These are phyloP conservation scores for Podospora pseudoanserina DNA, from an alignment of 495 filamentous ascomycete species.

Conservation along the genomic window DNA sequence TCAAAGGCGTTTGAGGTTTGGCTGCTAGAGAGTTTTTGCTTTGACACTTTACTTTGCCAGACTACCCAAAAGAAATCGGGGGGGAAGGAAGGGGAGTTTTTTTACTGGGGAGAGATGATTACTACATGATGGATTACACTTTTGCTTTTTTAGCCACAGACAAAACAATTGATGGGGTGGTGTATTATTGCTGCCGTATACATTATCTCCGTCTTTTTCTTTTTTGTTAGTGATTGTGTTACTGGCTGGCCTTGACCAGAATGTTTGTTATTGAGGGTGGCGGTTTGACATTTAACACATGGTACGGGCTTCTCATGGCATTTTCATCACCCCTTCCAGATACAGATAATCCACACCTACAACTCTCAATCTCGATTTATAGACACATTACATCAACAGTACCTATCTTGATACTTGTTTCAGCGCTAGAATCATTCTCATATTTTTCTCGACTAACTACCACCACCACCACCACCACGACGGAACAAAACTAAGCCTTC, in stretches of 20 bases:
- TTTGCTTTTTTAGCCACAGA: not conserved
- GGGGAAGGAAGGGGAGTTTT: not conserved
- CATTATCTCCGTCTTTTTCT: not conserved
- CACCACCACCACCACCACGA: too few species aligned
- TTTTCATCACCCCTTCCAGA: too few species aligned
- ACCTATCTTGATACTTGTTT: too few species aligned
- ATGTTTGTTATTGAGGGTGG: too few species aligned
- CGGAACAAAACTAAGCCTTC: constrained; percentile 41
- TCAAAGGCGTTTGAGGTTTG: constrained; percentile 1
- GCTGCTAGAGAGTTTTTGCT: not conserved
- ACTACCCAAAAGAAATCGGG: not conserved
- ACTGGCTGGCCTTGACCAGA: too few species aligned
- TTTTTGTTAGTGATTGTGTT: too few species aligned
- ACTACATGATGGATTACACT: not conserved
- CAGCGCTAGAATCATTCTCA: not conserved
- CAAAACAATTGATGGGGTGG: not conserved
- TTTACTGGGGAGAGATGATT: not conserved
- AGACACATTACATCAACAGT: too few species aligned
- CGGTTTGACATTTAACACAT: too few species aligned
- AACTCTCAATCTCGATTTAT: too few species aligned
- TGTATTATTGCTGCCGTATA: not conserved
- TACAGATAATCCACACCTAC: too few species aligned
- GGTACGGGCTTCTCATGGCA: too few species aligned
- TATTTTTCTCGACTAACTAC: too few species aligned
- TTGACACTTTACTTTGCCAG: not conserved